Base-by-base conservation (phyloP, 495 filamentous ascomycete genomes). In the Hamigera avellanea region DNA sequence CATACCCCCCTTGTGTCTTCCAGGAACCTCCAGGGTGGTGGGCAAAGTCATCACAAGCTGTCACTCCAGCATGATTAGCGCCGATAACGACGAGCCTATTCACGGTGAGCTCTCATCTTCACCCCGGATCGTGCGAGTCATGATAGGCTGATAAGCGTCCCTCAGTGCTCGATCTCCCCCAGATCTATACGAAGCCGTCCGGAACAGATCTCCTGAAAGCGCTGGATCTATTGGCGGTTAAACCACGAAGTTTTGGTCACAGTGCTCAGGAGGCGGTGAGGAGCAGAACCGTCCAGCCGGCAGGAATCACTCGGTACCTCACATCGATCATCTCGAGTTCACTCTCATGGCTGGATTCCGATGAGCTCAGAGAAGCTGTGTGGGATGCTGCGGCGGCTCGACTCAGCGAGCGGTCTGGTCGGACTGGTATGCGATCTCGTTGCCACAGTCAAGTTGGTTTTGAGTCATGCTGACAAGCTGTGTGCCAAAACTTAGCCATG, bases 321-420 rank as follows among this genome's bases (percentile, higher is more conserved):
- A 83, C 81, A 8, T 64, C 67, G 33, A 79, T 96, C 48, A 76
- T 95, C 47, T 69, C 79, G 16, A 89, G 75, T 45, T 59, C 67
- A 6, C 61, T 96, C 2, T 43, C 61, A 16, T 96, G 91, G 89
- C 65, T 96, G 8, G 54, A 73, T 2, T 70, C 73, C 18, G 82
- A 88, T 23, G 75, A 74, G 17, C 62, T 76, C 40, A 72, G 70
- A 36, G 89, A 95, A 49, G 57, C 64, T 8, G 62, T 96, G 10
- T 91, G 85, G 83, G 78, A 85, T 41, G 59, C 77, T 30, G 86
- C 89, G 3, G 81, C 81, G 41, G 71, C 70, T 36, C 69, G 91
- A 23, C 62, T 96, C 23, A 73, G 80, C 16, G 88, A 95, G 52
- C 71, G 89, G 8, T 91, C 86, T 42, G 91, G 91, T 2, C 69